Conservation (phyloP, 768 basidiomycete species). For the Amanita pseudoporphyria region DNA sequence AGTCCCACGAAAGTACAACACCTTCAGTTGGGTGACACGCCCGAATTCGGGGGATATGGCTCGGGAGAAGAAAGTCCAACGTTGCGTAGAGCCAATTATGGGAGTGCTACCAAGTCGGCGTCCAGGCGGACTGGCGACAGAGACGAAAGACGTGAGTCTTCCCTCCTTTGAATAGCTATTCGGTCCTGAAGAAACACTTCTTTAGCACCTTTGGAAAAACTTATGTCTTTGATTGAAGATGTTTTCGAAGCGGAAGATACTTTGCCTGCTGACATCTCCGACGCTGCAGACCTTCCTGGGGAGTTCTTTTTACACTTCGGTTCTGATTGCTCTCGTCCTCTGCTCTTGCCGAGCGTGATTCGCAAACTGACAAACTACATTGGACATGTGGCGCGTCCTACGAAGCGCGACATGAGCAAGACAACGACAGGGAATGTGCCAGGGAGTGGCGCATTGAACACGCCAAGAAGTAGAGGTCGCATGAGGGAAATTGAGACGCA, state of each 20-base stretch:
- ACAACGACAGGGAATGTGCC: conserved; percentile 28
- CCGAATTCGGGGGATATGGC: conserved; percentile 50
- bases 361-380: conserved; percentile 66
- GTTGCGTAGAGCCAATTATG: conserved; percentile 17
- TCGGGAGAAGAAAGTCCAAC: conserved; percentile 36
- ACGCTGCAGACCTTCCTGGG: conserved; percentile 60
- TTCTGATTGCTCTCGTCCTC: conserved; percentile 46
- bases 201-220: conserved; percentile 63
- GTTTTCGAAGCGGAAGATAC: conserved; percentile 81
- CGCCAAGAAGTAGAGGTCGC: conserved; percentile 42
- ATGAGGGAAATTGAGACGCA: conserved; percentile 62
- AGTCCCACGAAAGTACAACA: conserved; percentile 16
- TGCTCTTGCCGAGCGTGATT: conserved; percentile 47
- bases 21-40: conserved; percentile 24
- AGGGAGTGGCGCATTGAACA: conserved; percentile 27
- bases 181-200: conserved; percentile 5
- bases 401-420: conserved; percentile 36
- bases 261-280: conserved; percentile 25
- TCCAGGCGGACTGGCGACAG: conserved; percentile 60
- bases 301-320: conserved; percentile 61
- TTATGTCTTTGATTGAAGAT: conserved; percentile 70
- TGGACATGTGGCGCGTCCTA: conserved; percentile 54
- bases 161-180: not conserved
- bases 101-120: conserved; percentile 36
- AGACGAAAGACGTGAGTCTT: conserved; percentile 57